Evolutionary conservation across 768 basidiomycete genomes (phyloP), one percentile per base, ranked within the genome.

Genomic region (Trametes coccinea): DNA sequence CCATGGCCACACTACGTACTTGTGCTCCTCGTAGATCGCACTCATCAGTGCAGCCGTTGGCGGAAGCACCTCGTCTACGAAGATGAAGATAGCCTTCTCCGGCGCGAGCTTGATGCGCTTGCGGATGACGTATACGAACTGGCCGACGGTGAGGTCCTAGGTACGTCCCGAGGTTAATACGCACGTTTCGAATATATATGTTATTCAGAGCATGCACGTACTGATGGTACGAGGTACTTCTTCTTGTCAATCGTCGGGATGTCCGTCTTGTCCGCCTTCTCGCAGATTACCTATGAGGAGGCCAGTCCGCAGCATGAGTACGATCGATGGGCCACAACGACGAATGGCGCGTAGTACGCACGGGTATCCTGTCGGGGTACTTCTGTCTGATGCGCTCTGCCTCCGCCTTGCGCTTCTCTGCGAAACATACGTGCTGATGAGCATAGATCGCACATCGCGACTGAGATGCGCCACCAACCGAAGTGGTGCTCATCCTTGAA

Each of bases 191-290:
- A 2, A 4, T 31, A 14, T 4, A 4, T 4, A 0, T 11, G 6
- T 46, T 40, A 1, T 9, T 51, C 51, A 46, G 29, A 45, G 22
- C 51, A 22, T 45, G 75, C 9, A 59, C 90, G 70, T 71, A 96
- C 96, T 57, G 95, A 95, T 46, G 97, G 97, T 9, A 99, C 97
- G 55, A 99, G 83, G 69, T 99, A 99, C 82, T 99, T 99, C 95
- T 99, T 98, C 92, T 99, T 99, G 84, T 99, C 97, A 74, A 99
- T 98, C 31, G 95, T 95, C 0, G 95, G 93, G 75, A 99, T 98
- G 79, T 99, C 97, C 57, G 95, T 95, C 71, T 91, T 85, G 80
- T 98, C 95, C 52, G 94, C 95, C 80, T 97, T 98, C 85, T 99
- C 97, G 78, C 97, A 99, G 77, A 99, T 99, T 59, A 99, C 96